Evolutionary conservation across 176 grass and related monocot species (phyloP).

Genomic region (Echinochloa phyllopogon): DNA sequence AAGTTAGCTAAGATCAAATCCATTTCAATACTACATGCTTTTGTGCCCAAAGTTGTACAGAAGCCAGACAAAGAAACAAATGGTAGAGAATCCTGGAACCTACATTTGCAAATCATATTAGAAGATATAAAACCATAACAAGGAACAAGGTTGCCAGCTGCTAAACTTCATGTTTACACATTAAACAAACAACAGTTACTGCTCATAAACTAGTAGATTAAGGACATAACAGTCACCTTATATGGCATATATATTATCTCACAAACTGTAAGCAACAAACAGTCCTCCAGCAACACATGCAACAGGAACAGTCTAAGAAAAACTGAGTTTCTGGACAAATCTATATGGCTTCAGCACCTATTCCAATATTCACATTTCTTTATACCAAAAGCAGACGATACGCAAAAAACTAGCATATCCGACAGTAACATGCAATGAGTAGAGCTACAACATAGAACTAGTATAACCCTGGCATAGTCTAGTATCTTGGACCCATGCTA

Average conservation of each 20-base stretch:
- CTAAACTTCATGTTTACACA: background rate
- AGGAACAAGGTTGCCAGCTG: background rate
- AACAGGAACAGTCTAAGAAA: slow-evolving; percentile 42
- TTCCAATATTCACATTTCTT: slow-evolving; percentile 82
- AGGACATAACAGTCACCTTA: slow-evolving; percentile 43
- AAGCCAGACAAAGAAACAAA: background rate
- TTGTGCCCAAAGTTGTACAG: background rate
- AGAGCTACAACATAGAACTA: slow-evolving; percentile 45
- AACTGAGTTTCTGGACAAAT: slow-evolving; percentile 44
- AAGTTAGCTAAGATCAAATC: background rate
- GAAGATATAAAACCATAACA: slow-evolving; percentile 15
- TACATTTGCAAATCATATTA: slow-evolving; percentile 1
- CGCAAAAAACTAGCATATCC: slow-evolving; percentile 45
- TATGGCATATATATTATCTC: slow-evolving; percentile 58
- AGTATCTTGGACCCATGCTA: slow-evolving; percentile 86
- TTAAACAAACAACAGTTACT: background rate
- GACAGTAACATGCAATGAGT: slow-evolving; percentile 40
- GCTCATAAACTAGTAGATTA: slow-evolving; percentile 10
- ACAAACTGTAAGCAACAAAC: slow-evolving; percentile 53
- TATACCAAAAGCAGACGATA: slow-evolving; percentile 53
- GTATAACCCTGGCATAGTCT: slow-evolving; percentile 43
- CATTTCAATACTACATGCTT: background rate
- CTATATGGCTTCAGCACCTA: slow-evolving; percentile 58
- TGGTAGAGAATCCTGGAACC: background rate
- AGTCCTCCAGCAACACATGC: slow-evolving; percentile 54